These are phyloP conservation scores for Eucalyptus urophylla DNA, from an alignment of 345 rosid genomes.

Conservation along the genomic window DNA sequence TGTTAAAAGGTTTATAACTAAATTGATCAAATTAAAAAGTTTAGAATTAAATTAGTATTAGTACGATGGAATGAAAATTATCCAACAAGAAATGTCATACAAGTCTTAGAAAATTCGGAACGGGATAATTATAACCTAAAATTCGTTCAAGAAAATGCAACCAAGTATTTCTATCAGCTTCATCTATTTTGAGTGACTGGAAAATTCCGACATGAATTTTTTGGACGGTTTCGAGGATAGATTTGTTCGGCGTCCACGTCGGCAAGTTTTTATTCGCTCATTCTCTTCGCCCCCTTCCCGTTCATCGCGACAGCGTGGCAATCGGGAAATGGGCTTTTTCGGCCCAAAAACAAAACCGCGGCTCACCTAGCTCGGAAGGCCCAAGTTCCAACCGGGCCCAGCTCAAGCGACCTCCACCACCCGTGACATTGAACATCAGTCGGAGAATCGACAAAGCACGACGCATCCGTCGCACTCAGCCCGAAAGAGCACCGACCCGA, in stretches of 20 bases:
- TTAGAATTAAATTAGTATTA: background rate
- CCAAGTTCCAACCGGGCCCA: background rate
- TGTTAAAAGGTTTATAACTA: accelerated
- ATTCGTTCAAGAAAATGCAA: background rate
- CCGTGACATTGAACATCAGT: background rate
- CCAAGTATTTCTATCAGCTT: background rate
- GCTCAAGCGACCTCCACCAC: background rate
- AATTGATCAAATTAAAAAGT: accelerated
- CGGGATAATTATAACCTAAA: background rate
- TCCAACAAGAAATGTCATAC: background rate
- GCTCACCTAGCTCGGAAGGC: background rate
- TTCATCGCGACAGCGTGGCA: background rate
- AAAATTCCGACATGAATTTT: background rate
- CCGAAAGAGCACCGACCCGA: background rate
- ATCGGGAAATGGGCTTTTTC: background rate
- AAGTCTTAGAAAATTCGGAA: background rate
- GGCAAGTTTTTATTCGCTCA: background rate
- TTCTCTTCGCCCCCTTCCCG: background rate
- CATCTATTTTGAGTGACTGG: background rate
- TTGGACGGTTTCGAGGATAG: background rate
- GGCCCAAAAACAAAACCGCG: background rate
- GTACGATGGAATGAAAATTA: background rate
- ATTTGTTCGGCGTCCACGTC: background rate
- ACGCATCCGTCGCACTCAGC: background rate
- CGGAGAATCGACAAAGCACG: background rate